Base-by-base conservation (phyloP, 2,329 filamentous ascomycete species). In the Helotiales sp. region DNA sequence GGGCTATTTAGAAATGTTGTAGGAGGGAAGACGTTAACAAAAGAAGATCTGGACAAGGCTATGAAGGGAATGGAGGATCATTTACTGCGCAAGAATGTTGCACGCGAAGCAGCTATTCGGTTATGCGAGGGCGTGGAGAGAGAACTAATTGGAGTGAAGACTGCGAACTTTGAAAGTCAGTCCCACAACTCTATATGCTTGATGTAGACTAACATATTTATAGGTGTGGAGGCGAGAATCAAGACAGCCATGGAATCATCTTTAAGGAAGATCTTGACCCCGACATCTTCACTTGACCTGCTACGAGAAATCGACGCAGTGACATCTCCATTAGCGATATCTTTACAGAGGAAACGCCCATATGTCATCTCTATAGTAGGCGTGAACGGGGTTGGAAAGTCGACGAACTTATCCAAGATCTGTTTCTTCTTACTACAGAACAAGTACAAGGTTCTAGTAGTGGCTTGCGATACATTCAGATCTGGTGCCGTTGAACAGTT, bases 281-380 rank as follows among this genome's bases (percentile, higher is more conserved):
- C 96, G 0, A 97, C 93, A 1, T 93, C 90, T 6, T 98, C 93
- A 2, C 83, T 98, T 63, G 95, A 99, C 74, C 85, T 99, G 49
- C 86, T 99, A 47, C 91, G 93, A 67, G 92, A 96, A 72, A 98
- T 99, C 66, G 87, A 93, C 70, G 83, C 87, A 44, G 85, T 96
- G 61, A 88, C 86, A 6, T 79, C 84, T 10, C 87, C 90, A 1
- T 77, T 87, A 0, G 79, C 77, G 22, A 83, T 86, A 2, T 86
- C 86, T 29, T 79, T 86, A 60, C 78, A 83, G 65, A 80, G 81
- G 59, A 75, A 82, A 19, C 88, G 95, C 3, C 95, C 95, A 42
- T 99, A 98, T 72, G 93, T 98, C 69, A 96, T 99, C 72, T 97
- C 92, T 57, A 96, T 99, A 61, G 95, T 99, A 42, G 95, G 95